Conservation (phyloP, 371 early-diverging fungal species). For the Mortierella sp. region DNA sequence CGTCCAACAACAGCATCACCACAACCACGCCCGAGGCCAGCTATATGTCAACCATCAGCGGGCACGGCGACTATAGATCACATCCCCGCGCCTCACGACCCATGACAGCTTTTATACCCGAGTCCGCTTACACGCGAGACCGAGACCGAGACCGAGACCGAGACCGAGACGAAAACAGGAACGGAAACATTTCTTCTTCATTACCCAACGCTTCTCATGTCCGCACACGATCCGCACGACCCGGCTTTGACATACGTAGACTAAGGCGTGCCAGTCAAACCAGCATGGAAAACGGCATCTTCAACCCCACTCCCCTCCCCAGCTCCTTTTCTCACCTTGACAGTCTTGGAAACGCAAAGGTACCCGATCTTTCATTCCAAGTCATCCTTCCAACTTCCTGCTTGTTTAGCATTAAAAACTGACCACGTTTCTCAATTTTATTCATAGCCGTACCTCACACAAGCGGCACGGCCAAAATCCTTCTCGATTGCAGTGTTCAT, state of each 20-base stretch:
- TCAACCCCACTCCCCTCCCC: slow-evolving; percentile 75
- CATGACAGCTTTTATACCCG: slow-evolving; percentile 55
- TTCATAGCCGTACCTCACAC: slow-evolving; percentile 57
- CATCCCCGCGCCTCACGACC: slow-evolving; percentile 46
- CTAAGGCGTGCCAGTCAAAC: slow-evolving; percentile 71
- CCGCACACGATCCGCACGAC: slow-evolving; percentile 43
- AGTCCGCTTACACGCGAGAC: slow-evolving; percentile 43
- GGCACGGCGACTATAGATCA: slow-evolving; percentile 46
- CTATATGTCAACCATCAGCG: slow-evolving; percentile 62
- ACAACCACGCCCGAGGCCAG: slow-evolving; percentile 59
- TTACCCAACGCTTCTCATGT: slow-evolving; percentile 46
- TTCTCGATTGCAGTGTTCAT: slow-evolving; percentile 74
- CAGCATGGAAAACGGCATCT: slow-evolving; percentile 73
- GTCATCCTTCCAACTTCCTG: background rate
- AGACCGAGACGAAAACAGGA: slow-evolving; percentile 16
- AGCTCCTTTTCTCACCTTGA: slow-evolving; percentile 58
- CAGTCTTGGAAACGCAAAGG: slow-evolving; percentile 50
- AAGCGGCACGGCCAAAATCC: slow-evolving; percentile 66
- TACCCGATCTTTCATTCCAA: background rate
- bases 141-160: slow-evolving; percentile 14
- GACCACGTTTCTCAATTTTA: background rate
- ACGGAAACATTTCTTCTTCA: slow-evolving; percentile 55
- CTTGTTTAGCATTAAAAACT: background rate
- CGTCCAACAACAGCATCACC: slow-evolving; percentile 65
- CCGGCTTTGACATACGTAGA: slow-evolving; percentile 63